Conservation (phyloP, 2,329 filamentous ascomycete genomes). For the Penicillium sp. region DNA sequence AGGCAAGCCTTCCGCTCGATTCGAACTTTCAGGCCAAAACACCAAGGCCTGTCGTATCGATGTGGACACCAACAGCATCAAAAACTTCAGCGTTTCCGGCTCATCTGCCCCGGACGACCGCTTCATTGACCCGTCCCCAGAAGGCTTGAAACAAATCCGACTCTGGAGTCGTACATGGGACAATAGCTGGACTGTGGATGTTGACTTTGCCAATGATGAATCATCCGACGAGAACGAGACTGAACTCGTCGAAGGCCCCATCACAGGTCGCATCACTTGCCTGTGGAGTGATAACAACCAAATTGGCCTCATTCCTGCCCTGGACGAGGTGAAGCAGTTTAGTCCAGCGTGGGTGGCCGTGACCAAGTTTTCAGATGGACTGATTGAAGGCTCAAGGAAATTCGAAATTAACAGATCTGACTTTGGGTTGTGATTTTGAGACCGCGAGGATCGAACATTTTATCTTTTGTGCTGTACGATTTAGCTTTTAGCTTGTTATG, state of each 20-base stretch:
- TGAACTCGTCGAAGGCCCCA: conserved; percentile 24
- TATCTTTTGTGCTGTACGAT: conserved; percentile 4
- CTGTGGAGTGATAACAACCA: conserved; percentile 85
- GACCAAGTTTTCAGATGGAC: conserved; percentile 72
- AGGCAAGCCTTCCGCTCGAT: conserved; percentile 53
- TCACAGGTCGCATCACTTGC: conserved; percentile 72
- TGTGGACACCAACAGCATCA: conserved; percentile 66
- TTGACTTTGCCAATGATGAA: conserved; percentile 52
- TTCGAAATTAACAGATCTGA: conserved; percentile 53
- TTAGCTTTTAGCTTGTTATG: background rate
- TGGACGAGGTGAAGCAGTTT: conserved; percentile 76
- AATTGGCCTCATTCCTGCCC: conserved; percentile 71
- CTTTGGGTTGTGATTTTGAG: background rate
- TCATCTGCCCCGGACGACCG: conserved; percentile 62
- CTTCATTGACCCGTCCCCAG: conserved; percentile 64
- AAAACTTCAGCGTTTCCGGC: conserved; percentile 64
- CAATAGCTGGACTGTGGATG: conserved; percentile 72
- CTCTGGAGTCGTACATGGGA: conserved; percentile 84
- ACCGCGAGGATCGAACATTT: background rate
- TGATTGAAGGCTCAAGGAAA: conserved; percentile 76
- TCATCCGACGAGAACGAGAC: conserved; percentile 34
- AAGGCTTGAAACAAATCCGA: conserved; percentile 67
- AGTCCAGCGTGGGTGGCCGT: conserved; percentile 78
- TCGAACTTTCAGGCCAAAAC: conserved; percentile 70
- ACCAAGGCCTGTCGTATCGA: conserved; percentile 76